Conservation (phyloP, 2,329 filamentous ascomycete genomes). For the Nannizziopsis arthrosporioides region DNA sequence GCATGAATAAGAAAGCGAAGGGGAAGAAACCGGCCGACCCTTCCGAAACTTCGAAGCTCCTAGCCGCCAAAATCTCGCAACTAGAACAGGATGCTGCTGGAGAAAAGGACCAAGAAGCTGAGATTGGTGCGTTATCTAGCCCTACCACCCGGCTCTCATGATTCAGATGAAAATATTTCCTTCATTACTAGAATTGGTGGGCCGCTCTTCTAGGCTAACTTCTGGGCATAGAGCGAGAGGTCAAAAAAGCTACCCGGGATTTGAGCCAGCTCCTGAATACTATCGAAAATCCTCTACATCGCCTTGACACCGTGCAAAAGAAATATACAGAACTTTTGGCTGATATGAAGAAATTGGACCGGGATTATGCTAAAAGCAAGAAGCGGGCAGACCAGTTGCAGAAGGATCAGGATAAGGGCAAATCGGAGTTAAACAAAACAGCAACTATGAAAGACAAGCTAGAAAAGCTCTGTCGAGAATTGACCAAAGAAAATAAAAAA, state of each 20-base stretch:
- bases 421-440: constrained; percentile 81
- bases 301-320: constrained; percentile 80
- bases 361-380: constrained; percentile 90
- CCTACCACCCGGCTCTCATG: background rate
- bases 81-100: constrained; percentile 85
- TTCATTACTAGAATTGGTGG: background rate
- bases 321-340: constrained; percentile 83
- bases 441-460: constrained; percentile 88
- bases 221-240: constrained; percentile 62
- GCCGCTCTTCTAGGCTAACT: constrained; percentile 11
- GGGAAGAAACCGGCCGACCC: constrained; percentile 74
- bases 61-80: constrained; percentile 89
- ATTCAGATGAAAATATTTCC: background rate
- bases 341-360: constrained; percentile 90
- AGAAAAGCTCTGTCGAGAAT: constrained; percentile 86
- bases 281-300: constrained; percentile 83
- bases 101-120: constrained; percentile 88
- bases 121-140: constrained; percentile 63
- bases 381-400: constrained; percentile 87
- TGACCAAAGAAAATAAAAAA: constrained; percentile 96
- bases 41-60: constrained; percentile 78
- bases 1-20: constrained; percentile 63
- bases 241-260: constrained; percentile 86
- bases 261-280: constrained; percentile 71
- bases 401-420: constrained; percentile 87